Evolutionary conservation across 495 filamentous ascomycete genomes (phyloP).

Genomic region (Penicillium arizonense): DNA sequence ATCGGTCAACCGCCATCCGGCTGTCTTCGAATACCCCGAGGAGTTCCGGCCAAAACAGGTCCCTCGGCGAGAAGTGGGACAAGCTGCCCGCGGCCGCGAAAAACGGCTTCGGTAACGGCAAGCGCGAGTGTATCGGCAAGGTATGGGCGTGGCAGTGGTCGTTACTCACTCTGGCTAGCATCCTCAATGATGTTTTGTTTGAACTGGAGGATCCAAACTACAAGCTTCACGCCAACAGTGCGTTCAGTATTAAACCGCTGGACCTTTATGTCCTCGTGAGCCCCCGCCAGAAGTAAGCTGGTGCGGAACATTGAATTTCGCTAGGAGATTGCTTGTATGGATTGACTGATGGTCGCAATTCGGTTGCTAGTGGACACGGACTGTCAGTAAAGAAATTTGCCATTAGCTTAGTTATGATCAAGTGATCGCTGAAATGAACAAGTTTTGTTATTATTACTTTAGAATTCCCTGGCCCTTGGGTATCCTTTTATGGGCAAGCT

Average conservation of each 20-base stretch:
- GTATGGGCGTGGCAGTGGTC: slow-evolving; percentile 64
- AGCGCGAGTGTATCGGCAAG: slow-evolving; percentile 64
- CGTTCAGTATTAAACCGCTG: slow-evolving; percentile 36
- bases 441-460: no score
- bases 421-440: no score
- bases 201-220: slow-evolving; percentile 45
- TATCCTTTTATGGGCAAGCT: no score
- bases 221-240: slow-evolving; percentile 35
- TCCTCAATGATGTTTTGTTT: slow-evolving; percentile 43
- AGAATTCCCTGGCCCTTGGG: no score
- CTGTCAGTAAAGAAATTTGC: no score
- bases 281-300: slow-evolving; percentile 28
- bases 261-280: slow-evolving; percentile 35
- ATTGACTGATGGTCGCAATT: no score
- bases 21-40: slow-evolving; percentile 62
- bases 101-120: slow-evolving; percentile 70
- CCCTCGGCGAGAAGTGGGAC: slow-evolving; percentile 63
- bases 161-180: slow-evolving; percentile 35
- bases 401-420: no score
- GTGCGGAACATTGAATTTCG: no score
- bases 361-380: no score
- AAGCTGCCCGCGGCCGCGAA: slow-evolving; percentile 56
- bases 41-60: slow-evolving; percentile 68
- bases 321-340: no score
- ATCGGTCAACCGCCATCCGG: slow-evolving; percentile 66